Evolutionary conservation across 371 early-diverging fungal species (phyloP).

Genomic region (Chytridium lagenaria): DNA sequence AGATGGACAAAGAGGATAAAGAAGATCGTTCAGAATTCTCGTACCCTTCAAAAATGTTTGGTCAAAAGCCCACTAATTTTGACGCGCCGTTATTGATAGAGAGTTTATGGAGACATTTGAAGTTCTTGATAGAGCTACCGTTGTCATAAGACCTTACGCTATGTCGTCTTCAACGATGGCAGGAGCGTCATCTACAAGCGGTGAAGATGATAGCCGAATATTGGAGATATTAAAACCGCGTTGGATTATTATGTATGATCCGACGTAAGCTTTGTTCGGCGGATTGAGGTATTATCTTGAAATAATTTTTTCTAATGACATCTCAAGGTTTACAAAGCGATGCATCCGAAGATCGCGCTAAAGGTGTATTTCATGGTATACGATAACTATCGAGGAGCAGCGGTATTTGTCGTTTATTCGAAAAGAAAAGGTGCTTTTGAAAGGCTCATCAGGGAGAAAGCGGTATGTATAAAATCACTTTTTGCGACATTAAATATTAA

Average conservation of each 20-base stretch:
- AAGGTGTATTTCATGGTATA: slow-evolving; percentile 92
- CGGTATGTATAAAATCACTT: too few species aligned
- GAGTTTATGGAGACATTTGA: slow-evolving; percentile 13
- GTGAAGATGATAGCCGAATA: slow-evolving; percentile 53
- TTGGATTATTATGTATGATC: slow-evolving; percentile 89
- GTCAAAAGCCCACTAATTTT: neutral
- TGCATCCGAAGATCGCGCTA: slow-evolving; percentile 59
- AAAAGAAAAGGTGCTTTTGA: slow-evolving; percentile 96
- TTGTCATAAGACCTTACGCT: slow-evolving; percentile 70
- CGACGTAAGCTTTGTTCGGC: slow-evolving; percentile 84
- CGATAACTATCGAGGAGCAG: slow-evolving; percentile 94
- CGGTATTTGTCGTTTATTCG: slow-evolving; percentile 82
- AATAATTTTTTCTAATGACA: slow-evolving; percentile 48
- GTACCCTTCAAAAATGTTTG: slow-evolving; percentile 9
- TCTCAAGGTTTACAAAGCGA: slow-evolving; percentile 58
- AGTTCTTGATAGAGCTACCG: neutral
- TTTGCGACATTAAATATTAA: too few species aligned
- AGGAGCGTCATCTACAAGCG: slow-evolving; percentile 27
- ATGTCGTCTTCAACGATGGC: slow-evolving; percentile 31
- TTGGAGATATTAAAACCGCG: slow-evolving; percentile 76
- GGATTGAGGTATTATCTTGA: slow-evolving; percentile 71
- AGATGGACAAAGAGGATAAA: neutral
- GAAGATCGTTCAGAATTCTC: neutral
- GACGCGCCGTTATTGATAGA: neutral
- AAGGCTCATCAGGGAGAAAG: slow-evolving; percentile 87